Base-by-base conservation (phyloP, 1,284 basidiomycete genomes). In the Thecaphora thlaspeos region DNA sequence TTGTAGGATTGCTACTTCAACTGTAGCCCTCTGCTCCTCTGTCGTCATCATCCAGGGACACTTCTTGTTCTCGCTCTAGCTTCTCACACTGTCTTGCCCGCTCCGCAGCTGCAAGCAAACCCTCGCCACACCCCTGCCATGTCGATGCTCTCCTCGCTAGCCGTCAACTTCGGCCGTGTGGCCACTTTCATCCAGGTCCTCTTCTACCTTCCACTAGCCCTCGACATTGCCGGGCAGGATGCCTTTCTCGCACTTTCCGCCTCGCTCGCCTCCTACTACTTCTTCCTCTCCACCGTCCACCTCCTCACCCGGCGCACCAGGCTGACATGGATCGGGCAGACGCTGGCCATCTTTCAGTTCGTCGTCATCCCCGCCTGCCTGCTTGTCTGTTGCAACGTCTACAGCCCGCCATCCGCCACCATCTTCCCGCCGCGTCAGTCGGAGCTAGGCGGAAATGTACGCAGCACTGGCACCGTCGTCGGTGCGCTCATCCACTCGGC, bases 171-270 rank as follows among this genome's bases (percentile, higher is more conserved):
- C 46, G 68, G 68, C 26, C 53, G 70, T 12, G 56, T 70, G 22
- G 59, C 66, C 9, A 68, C 68, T 23, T 62, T 75, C 39, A 49
- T 76, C 11, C 75, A 77, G 56, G 64, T 76, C n/a, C 61, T 77
- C 51, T 62, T 73, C 43, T 77, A 73, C 45, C 65, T 77, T 15
- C 75, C 75, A 2, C 63, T 77, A 17, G 61, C 75, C 1, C 69
- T 77, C 47, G 75, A 77, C 55, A 58, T 74, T n/a, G 72, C 71
- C 2, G 71, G 71, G n/a, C 63, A 68, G 34, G 74, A 77, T 44
- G 71, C 71, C 4, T 77, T 77, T 45, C 59, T 76, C 17, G 74
- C 75, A 3, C 63, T 75, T n/a, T 71, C 69, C 2, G 75, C 75
- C 14, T 64, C 71, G 11, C 51, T 77, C n/a, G 74, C 75, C 1